Base-by-base conservation (phyloP, 2,329 filamentous ascomycete genomes). In the Macrophomina tecta region DNA sequence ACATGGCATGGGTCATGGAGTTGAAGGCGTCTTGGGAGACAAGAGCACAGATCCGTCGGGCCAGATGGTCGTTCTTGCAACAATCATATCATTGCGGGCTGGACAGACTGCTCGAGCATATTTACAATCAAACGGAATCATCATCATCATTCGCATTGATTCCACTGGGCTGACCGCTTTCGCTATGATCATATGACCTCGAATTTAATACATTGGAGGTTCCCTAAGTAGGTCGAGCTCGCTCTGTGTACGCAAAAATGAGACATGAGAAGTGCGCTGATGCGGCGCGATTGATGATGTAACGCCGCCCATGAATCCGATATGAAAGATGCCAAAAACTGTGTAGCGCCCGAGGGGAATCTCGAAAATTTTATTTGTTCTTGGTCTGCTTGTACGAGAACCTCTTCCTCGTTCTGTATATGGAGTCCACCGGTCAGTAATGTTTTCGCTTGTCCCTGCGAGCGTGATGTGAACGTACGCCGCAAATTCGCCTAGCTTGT, bases 401-500 rank as follows among this genome's bases (percentile, higher is more conserved):
- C 51, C 82, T 82, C 79, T 90, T 91, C 72, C 89, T 83, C 64
- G 89, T 91, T 68, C 89, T 91, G 72, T 65, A 64, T 11, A 64
- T 11, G 11, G 28, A 11, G 32, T 12, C 9, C 14, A 12, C 48
- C 30, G 23, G 64, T 74, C 61, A 75, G 70, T 51, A 30, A 30
- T 56, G 51, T 23, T 28, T 18, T 30, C 28, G 12, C 30, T 8
- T 8, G 6, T n/a, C 45, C 32, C 11, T 38, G 3, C 23, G 23
- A 23, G 11, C 23, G 12, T 12, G 16, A 9, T 16, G 9, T 18
- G 28, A 28, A 88, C 92, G 75, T 87, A 97, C 93, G 88, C 84
- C 69, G 93, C 89, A 78, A 97, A 97, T 81, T 97, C 94, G 73
- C 94, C 94, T 72, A 97, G 85, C 82, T 97, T 97, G 80, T 95